phyloP scores from a whole-genome alignment of 2,329 filamentous ascomycete species.

The Pseudophaeomoniella oleicola region DNA sequence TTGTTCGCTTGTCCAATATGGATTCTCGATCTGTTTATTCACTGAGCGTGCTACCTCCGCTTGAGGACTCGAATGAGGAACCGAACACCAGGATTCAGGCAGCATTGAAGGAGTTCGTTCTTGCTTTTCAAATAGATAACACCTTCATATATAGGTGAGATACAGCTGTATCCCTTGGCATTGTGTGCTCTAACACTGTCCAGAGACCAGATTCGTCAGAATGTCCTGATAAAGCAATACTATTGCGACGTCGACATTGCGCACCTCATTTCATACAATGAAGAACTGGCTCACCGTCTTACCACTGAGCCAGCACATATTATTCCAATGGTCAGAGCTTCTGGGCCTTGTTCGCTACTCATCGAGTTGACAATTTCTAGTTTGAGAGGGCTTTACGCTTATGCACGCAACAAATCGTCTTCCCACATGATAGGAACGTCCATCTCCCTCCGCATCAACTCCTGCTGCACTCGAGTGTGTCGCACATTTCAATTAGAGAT shows the following conservation, averaged over 20 bases:
- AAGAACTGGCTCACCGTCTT: slow-evolving; percentile 81
- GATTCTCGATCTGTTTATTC: slow-evolving; percentile 81
- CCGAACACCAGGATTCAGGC: slow-evolving; percentile 58
- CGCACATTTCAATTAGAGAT: slow-evolving; percentile 84
- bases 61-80: slow-evolving; percentile 51
- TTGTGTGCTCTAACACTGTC: slow-evolving; percentile 2
- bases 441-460: slow-evolving; percentile 84
- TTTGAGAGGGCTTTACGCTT: slow-evolving; percentile 82
- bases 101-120: slow-evolving; percentile 76
- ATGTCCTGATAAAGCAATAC: slow-evolving; percentile 85
- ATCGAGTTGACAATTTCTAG: slow-evolving; percentile 28
- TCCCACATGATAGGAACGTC: slow-evolving; percentile 53
- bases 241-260: slow-evolving; percentile 94
- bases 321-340: slow-evolving; percentile 65
- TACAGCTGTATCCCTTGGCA: slow-evolving; percentile 1
- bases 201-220: slow-evolving; percentile 90
- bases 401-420: slow-evolving; percentile 88
- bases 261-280: slow-evolving; percentile 90
- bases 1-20: too few species aligned
- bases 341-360: not conserved
- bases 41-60: slow-evolving; percentile 62
- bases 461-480: slow-evolving; percentile 80
- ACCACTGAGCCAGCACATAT: slow-evolving; percentile 83
- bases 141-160: slow-evolving; percentile 80
- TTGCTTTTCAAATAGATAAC: slow-evolving; percentile 89